Evolutionary conservation across 2,329 filamentous ascomycete species (phyloP), one percentile per base, ranked within the genome.

Genomic region (Aspergillaceae sp.): DNA sequence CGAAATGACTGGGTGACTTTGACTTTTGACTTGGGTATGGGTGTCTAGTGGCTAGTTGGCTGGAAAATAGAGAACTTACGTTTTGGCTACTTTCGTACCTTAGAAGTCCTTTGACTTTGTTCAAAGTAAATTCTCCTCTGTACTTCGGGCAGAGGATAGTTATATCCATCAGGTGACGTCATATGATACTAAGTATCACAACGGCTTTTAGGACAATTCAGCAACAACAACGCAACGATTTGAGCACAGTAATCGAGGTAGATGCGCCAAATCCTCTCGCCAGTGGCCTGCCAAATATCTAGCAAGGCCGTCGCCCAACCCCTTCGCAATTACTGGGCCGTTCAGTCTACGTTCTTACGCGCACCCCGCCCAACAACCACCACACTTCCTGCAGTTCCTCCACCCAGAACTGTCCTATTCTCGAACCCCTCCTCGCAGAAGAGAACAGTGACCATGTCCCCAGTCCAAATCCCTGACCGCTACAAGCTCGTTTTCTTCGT

Each of bases 401-500:
- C 5, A 41, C 3, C 40, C 9, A 41, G 40, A 19, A 19, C 19
- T 19, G 19, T 19, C 19, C 19, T 19, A 19, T 19, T 19, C 19
- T 19, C 19, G 19, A 19, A 19, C 19, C 19, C 19, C 19, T 19
- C 19, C 19, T 19, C 19, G 19, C 19, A 19, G 19, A 19, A 19
- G 19, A 19, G 43, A 48, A 52, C 35, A 32, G 65, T 65, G 62
- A 51, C 34, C 29, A 66, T 65, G 62, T 53, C 58, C 10, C 48
- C 53, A 27, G 32, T 52, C 11, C 28, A 40, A 8, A 29, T 46
- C 19, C 48, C 54, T 37, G 59, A 60, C 47, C 62, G 63, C 46
- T 66, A 70, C 57, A 70, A 71, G 46, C 65, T 73, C n/a, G 50
- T 69, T 48, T 73, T 72, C 60, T 70, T 65, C 49, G 66, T 68